These are phyloP conservation scores for Agarophyton chilense DNA, from an alignment of 23 red algal species.

Conservation along the genomic window DNA sequence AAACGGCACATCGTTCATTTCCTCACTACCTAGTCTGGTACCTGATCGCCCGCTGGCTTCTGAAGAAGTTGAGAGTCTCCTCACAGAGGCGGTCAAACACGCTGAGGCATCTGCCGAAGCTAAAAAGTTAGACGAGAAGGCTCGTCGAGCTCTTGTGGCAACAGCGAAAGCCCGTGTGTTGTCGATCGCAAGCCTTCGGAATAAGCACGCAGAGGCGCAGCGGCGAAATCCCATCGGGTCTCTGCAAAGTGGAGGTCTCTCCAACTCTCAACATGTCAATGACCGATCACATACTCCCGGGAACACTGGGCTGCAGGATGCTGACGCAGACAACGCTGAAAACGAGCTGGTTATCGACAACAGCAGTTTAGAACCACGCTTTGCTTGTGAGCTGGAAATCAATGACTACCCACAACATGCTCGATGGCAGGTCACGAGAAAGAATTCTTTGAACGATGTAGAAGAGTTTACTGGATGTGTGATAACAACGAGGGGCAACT, in stretches of 20 bases:
- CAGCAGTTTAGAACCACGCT: slow-evolving; percentile 21
- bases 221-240: not conserved
- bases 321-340: not conserved
- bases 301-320: slow-evolving; percentile 7
- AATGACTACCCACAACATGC: slow-evolving; percentile 96
- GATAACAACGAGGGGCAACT: slow-evolving; percentile 83
- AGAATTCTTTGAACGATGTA: slow-evolving; percentile 78
- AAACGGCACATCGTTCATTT: not conserved
- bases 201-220: slow-evolving; percentile 23
- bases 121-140: slow-evolving; percentile 42
- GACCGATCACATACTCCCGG: not conserved
- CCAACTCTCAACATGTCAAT: not conserved
- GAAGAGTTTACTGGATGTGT: slow-evolving; percentile 87
- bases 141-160: slow-evolving; percentile 34
- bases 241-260: not conserved
- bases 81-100: slow-evolving; percentile 31
- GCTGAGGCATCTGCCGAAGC: slow-evolving; percentile 20
- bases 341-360: not conserved
- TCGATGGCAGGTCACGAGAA: slow-evolving; percentile 89
- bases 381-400: slow-evolving; percentile 86
- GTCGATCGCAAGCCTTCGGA: slow-evolving; percentile 42
- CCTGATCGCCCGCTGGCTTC: slow-evolving; percentile 18
- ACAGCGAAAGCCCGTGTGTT: slow-evolving; percentile 58
- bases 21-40: not conserved
- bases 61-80: slow-evolving; percentile 23